Percentiles rank a stretch among this genome's conserved stretches.
Conservation (phyloP, 2,329 filamentous ascomycete species). For the Coniochaeta sp. region DNA sequence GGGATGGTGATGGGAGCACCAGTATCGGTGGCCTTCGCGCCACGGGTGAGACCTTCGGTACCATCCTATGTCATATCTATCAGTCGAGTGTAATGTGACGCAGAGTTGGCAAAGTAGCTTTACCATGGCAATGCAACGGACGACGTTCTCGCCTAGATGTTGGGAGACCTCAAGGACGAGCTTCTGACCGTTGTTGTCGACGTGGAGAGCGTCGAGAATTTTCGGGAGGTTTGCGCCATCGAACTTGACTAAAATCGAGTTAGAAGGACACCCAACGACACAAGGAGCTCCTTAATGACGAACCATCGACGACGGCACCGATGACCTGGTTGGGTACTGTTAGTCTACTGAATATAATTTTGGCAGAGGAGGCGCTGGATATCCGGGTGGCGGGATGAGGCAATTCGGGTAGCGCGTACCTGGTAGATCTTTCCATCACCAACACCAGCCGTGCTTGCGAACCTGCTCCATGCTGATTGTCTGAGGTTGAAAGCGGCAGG, state of each 20-base stretch:
- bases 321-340: constrained; percentile 78
- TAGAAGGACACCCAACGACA: neutral
- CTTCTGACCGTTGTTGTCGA: constrained; percentile 86
- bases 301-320: constrained; percentile 98
- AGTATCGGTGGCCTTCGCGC: constrained; percentile 76
- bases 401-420: constrained; percentile 28
- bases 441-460: constrained; percentile 50
- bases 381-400: neutral
- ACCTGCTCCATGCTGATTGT: constrained; percentile 48
- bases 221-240: constrained; percentile 85
- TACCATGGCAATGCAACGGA: constrained; percentile 98
- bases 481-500: constrained; percentile 48
- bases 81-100: neutral
- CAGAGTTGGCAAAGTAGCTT: neutral
- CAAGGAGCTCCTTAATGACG: constrained; percentile 28
- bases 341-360: constrained; percentile 29
- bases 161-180: constrained; percentile 97
- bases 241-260: constrained; percentile 72
- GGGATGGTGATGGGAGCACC: constrained; percentile 94
- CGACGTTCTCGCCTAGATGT: constrained; percentile 99
- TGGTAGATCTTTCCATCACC: constrained; percentile 64
- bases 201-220: constrained; percentile 96
- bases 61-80: constrained; percentile 30
- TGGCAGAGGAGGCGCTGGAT: neutral
- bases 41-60: constrained; percentile 99